Evolutionary conservation across 164 flowering plant genomes (phyloP), one percentile per base, ranked within the genome.

Genomic region (Vitis cinerea): DNA sequence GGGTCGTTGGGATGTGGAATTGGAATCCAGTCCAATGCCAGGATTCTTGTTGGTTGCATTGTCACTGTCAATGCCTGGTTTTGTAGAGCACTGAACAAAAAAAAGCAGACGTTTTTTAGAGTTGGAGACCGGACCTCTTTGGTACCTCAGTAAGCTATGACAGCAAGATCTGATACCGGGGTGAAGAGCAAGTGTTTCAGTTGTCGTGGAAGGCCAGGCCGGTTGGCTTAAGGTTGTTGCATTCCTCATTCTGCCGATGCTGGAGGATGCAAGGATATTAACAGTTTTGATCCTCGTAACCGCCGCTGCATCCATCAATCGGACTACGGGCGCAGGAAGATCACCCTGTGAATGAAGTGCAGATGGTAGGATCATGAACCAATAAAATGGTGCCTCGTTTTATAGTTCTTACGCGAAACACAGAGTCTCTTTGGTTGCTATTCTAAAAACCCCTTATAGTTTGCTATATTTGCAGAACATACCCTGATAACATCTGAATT

Each of bases 71-170:
- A 78, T 62, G 51, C 80, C 74, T 47, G 83, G 86, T 57, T 80
- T 82, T 49, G 81, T 73, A 14, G 88, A 81, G 79, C 87, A 87
- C 53, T 37, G 76, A 57, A 70, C 64, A 27, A 74, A 57, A 30
- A 63, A 30, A 12, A 27, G 31, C 27, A 51, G 0, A 49, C 16
- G 48, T 23, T 27, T 53, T 55, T 57, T 74, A 30, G 71, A 68
- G 60, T 53, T 70, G 17, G 76, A 50, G 30, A 27, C 50, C 10
- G 51, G 64, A 57, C 16, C 9, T 67, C 31, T 67, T 44, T 56
- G 61, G 61, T 10, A 30, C 51, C 29, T 44, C 17, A 15, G 70
- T 13, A 59, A 68, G 63, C 54, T 59, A 59, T 4, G 31, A 56
- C 15, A 31, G 56, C 51, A 61, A 48, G 30, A 13, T 48, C 50